Evolutionary conservation across 306 rosid species (phyloP).

Genomic region (Begonia peltatifolia): DNA sequence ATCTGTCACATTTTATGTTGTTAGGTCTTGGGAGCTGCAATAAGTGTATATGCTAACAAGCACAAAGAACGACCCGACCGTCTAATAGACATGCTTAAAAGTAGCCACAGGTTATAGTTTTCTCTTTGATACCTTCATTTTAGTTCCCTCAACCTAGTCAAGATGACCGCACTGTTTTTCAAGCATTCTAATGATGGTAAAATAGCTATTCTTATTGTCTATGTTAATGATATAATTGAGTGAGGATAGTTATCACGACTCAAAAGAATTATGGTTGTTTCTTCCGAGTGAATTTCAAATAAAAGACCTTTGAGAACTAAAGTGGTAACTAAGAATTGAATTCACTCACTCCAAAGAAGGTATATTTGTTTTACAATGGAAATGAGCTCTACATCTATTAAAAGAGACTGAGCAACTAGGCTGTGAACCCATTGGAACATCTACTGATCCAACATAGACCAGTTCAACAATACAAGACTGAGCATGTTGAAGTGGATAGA

Average conservation of each 20-base stretch:
- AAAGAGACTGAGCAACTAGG: not conserved
- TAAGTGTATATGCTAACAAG: slow-evolving; percentile 92
- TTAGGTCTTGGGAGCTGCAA: slow-evolving; percentile 95
- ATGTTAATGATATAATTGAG: not conserved
- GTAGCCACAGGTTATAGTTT: slow-evolving; percentile 75
- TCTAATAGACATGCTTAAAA: slow-evolving; percentile 92
- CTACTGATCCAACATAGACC: not conserved
- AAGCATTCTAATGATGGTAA: not conserved
- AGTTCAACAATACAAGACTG: not conserved
- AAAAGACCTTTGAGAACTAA: not conserved
- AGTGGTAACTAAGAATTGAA: not conserved
- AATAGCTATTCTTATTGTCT: not conserved
- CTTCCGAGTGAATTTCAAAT: not conserved
- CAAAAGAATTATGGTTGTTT: not conserved
- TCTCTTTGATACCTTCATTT: not conserved
- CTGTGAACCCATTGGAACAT: not conserved
- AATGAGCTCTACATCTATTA: not conserved
- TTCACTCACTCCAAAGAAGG: not conserved
- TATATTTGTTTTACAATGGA: not conserved
- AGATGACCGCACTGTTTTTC: not conserved
- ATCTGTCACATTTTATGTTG: not conserved
- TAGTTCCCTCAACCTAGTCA: too few relatives aligned
- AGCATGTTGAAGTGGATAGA: not conserved
- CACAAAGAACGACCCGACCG: slow-evolving; percentile 99
- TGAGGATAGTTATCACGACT: not conserved